A percentile compares a stretch with the other conserved stretches of the same genome.
Conservation (phyloP, 352 stramenopile genomes). For the Pythium phragmitis region DNA sequence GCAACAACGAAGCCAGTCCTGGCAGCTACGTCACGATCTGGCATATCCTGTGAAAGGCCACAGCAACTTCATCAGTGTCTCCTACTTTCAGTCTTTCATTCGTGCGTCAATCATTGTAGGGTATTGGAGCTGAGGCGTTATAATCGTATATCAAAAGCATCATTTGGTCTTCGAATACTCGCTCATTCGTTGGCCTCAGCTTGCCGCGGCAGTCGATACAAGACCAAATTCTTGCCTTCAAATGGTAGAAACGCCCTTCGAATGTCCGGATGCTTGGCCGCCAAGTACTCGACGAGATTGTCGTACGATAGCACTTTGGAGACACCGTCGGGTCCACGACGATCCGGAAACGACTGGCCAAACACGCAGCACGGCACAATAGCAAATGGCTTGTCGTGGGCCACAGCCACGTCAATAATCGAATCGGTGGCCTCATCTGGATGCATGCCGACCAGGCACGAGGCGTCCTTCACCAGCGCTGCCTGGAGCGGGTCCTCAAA, state of each 20-base stretch:
- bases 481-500: slow-evolving; percentile 45
- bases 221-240: slow-evolving; percentile 83
- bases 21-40: slow-evolving; percentile 12
- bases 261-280: slow-evolving; percentile 63
- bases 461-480: slow-evolving; percentile 65
- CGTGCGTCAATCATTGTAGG: too few relatives aligned
- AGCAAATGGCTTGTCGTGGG: slow-evolving; percentile 92
- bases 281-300: slow-evolving; percentile 76
- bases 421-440: slow-evolving; percentile 94
- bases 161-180: not conserved
- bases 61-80: too few relatives aligned
- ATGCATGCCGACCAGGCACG: slow-evolving; percentile 92
- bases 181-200: not conserved
- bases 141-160: not conserved
- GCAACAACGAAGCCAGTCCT: not conserved
- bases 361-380: slow-evolving; percentile 97
- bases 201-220: slow-evolving; percentile 38
- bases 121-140: too few relatives aligned
- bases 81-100: not conserved
- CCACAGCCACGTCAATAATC: slow-evolving; percentile 91
- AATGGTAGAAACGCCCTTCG: slow-evolving; percentile 68
- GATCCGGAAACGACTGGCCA: slow-evolving; percentile 86
- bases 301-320: slow-evolving; percentile 74
- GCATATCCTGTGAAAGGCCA: not conserved
- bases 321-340: slow-evolving; percentile 37